Percentiles rank a stretch among this genome's conserved stretches.
phyloP scores from a whole-genome alignment of 2,329 filamentous ascomycete genomes.

The Venturia oleaginea region DNA sequence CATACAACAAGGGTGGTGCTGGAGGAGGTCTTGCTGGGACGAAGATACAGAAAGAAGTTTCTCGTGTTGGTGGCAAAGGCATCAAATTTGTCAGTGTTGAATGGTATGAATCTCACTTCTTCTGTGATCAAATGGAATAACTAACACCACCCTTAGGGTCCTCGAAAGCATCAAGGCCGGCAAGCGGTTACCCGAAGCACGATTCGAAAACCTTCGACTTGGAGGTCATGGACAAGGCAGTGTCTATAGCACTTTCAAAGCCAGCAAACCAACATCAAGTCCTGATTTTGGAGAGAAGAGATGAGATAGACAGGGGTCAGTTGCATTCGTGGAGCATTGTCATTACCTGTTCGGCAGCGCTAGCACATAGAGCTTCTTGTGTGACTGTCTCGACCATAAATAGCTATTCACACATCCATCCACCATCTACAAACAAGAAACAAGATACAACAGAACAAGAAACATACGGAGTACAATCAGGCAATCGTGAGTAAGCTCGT shows the following conservation, averaged over 20 bases:
- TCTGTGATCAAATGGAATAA: constrained; percentile 12
- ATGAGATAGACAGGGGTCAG: background rate
- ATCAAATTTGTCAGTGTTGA: constrained; percentile 74
- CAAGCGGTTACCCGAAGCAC: constrained; percentile 63
- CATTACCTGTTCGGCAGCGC: no score
- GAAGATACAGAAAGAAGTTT: constrained; percentile 77
- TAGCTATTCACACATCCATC: background rate
- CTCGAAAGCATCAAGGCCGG: constrained; percentile 74
- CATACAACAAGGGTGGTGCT: constrained; percentile 40
- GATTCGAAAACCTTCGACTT: constrained; percentile 41
- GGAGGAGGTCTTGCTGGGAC: constrained; percentile 67
- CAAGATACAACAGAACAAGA: background rate
- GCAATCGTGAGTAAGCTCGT: background rate
- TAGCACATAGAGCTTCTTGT: no score
- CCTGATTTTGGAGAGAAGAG: background rate
- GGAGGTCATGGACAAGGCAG: constrained; percentile 10
- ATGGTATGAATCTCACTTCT: constrained; percentile 46
- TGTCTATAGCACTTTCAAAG: constrained; percentile 6
- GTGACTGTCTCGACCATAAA: background rate
- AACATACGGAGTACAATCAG: background rate
- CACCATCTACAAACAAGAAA: background rate
- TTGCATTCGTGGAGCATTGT: background rate
- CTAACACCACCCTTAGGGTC: constrained; percentile 45
- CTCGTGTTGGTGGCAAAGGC: constrained; percentile 54
- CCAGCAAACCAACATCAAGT: constrained; percentile 2